Conservation (phyloP, 192 early-diverging fungal species). For the Phycomyces blakesleeanus region DNA sequence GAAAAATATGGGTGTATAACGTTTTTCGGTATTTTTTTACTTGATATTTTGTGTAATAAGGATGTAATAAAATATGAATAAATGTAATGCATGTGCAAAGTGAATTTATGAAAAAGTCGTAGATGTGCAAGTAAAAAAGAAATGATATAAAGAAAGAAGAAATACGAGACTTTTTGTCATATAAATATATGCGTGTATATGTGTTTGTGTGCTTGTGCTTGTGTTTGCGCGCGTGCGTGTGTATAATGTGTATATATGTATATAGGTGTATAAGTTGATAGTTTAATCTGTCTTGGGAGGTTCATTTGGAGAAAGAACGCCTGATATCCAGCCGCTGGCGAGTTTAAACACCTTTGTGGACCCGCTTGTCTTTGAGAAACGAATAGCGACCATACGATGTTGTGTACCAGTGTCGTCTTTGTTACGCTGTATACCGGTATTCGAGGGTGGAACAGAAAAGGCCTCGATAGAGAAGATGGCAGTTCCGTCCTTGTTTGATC, state of each 20-base stretch:
- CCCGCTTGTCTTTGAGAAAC: conserved; percentile 25
- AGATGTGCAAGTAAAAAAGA: no score
- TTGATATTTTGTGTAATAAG: no score
- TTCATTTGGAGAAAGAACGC: conserved; percentile 4
- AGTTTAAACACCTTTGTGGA: conserved; percentile 33
- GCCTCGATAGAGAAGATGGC: conserved; percentile 31
- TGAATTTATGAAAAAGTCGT: no score
- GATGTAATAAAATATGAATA: no score
- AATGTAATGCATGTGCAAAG: no score
- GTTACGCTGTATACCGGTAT: not conserved
- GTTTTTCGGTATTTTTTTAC: no score
- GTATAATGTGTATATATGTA: not conserved
- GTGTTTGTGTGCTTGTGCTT: no score
- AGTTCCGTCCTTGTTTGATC: conserved; percentile 8
- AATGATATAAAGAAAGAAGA: no score
- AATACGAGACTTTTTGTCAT: no score
- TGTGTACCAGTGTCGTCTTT: not conserved
- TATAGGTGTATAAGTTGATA: not conserved
- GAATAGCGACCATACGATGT: conserved; percentile 19
- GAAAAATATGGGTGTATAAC: no score
- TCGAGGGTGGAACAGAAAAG: conserved; percentile 12
- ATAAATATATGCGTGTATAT: no score
- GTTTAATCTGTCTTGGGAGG: not conserved
- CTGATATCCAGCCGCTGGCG: conserved; percentile 30
- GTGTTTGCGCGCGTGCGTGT: no score